A percentile compares a stretch with the other conserved stretches of the same genome.
Evolutionary conservation across 352 stramenopile species (phyloP).

Genomic region (Pythium oligandrum): DNA sequence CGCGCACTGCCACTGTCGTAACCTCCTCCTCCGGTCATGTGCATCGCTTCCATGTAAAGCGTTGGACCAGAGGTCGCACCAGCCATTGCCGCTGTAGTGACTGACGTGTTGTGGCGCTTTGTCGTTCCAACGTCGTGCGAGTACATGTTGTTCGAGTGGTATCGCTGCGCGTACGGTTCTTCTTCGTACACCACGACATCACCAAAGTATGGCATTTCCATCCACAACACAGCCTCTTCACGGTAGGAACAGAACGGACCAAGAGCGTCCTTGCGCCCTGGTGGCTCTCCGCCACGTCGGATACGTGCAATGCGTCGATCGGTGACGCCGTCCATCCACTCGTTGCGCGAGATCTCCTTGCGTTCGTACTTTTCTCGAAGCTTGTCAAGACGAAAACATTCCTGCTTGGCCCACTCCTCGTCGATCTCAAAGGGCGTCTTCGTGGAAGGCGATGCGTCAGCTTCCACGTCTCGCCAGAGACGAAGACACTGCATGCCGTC

Average conservation of each 20-base stretch:
- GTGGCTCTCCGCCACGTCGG: conserved; percentile 70
- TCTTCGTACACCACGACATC: conserved; percentile 92
- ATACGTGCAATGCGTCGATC: conserved; percentile 82
- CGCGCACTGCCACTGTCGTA: conserved; percentile 8
- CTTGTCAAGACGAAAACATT: conserved; percentile 85
- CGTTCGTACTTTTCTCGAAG: conserved; percentile 86
- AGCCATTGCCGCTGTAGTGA: conserved; percentile 17
- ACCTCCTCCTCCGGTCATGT: background rate
- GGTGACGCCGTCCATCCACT: conserved; percentile 91
- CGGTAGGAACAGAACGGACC: conserved; percentile 79
- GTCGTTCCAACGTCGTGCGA: background rate
- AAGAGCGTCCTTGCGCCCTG: conserved; percentile 58
- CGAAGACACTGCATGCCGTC: conserved; percentile 87
- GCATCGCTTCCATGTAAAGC: background rate
- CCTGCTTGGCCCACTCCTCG: conserved; percentile 64
- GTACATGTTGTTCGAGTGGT: conserved; percentile 8
- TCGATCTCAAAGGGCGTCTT: conserved; percentile 68
- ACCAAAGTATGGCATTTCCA: conserved; percentile 91
- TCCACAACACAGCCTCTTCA: conserved; percentile 74
- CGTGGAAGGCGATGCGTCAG: conserved; percentile 59
- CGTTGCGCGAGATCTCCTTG: conserved; percentile 79
- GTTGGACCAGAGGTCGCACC: background rate
- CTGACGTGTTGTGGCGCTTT: conserved; percentile 23
- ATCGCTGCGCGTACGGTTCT: conserved; percentile 82
- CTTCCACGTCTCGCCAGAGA: conserved; percentile 68